A percentile compares a stretch with the other conserved stretches of the same genome.
These are phyloP conservation scores for Chlorella sorokiniana DNA, from an alignment of 139 green algal genomes.

Conservation along the genomic window DNA sequence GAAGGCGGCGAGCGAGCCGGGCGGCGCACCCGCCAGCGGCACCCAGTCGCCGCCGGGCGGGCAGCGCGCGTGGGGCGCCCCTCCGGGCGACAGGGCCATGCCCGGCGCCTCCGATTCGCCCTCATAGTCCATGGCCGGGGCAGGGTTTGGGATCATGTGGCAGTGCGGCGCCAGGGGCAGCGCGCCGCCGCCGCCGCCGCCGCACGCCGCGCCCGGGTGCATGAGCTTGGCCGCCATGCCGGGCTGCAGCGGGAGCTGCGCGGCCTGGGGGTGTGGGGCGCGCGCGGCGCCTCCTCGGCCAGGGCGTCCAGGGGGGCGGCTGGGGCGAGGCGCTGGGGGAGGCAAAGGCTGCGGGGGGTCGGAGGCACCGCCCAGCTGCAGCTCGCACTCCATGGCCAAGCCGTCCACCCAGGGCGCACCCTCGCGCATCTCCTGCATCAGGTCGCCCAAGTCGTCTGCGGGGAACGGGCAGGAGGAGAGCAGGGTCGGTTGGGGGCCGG, in stretches of 20 bases:
- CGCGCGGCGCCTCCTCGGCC: not conserved
- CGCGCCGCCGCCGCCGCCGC: not conserved
- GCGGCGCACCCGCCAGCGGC: not conserved
- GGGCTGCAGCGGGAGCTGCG: not conserved
- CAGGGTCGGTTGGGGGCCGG: not conserved
- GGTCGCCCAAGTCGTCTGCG: conserved; percentile 28
- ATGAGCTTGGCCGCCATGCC: not conserved
- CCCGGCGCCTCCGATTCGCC: not conserved
- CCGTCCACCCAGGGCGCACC: conserved; percentile 3
- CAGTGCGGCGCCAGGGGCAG: not conserved
- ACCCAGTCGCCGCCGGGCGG: not conserved
- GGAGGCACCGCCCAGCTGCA: not conserved
- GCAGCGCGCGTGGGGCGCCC: not conserved
- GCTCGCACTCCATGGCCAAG: not conserved
- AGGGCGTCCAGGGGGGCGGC: not conserved
- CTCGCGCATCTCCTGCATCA: conserved; percentile 33
- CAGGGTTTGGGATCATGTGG: not conserved
- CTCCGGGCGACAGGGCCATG: not conserved
- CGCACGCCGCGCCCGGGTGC: not conserved
- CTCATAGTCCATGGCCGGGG: not conserved
- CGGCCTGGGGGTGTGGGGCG: not conserved
- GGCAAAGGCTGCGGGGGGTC: not conserved
- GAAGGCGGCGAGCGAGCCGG: not conserved
- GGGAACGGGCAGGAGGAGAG: not conserved
- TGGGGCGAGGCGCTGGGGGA: not conserved